These are phyloP conservation scores for Cyberlindnera saturnus DNA, from an alignment of 805 yeast genomes.

Conservation along the genomic window DNA sequence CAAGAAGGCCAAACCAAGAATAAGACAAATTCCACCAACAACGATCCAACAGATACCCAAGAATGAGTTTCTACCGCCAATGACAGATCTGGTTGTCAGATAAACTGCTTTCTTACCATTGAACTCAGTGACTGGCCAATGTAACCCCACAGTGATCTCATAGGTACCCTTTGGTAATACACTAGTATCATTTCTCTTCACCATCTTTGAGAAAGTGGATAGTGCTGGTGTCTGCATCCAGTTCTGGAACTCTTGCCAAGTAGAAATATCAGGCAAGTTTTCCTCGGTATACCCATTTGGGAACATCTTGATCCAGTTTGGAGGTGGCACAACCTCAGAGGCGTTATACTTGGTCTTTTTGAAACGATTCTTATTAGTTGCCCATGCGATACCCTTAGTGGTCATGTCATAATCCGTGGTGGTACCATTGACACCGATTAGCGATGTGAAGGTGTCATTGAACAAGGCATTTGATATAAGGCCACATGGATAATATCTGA, in stretches of 20 bases:
- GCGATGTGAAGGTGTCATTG: slow-evolving; percentile 63
- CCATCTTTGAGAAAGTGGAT: slow-evolving; percentile 60
- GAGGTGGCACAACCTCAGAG: slow-evolving; percentile 70
- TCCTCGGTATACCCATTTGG: slow-evolving; percentile 71
- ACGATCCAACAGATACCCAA: slow-evolving; percentile 71
- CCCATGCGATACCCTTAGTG: slow-evolving; percentile 63
- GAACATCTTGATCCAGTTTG: slow-evolving; percentile 66
- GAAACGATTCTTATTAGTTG: slow-evolving; percentile 56
- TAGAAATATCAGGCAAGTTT: slow-evolving; percentile 62
- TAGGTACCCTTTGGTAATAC: slow-evolving; percentile 52
- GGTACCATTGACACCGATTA: slow-evolving; percentile 30
- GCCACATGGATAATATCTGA: slow-evolving; percentile 77
- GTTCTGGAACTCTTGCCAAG: slow-evolving; percentile 69
- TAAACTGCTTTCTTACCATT: slow-evolving; percentile 64
- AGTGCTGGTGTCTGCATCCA: slow-evolving; percentile 86
- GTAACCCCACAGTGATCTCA: slow-evolving; percentile 60
- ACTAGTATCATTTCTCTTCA: slow-evolving; percentile 55
- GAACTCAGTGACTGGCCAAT: slow-evolving; percentile 70
- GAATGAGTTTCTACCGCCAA: slow-evolving; percentile 73
- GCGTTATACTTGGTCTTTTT: slow-evolving; percentile 57
- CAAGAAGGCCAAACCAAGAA: slow-evolving; percentile 47
- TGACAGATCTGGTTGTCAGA: slow-evolving; percentile 61
- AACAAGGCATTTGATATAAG: slow-evolving; percentile 75
- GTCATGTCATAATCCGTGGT: slow-evolving; percentile 38
- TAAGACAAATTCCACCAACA: slow-evolving; percentile 64